Evolutionary conservation across 2,329 filamentous ascomycete species (phyloP).

Genomic region (Pseudogymnoascus sp.): DNA sequence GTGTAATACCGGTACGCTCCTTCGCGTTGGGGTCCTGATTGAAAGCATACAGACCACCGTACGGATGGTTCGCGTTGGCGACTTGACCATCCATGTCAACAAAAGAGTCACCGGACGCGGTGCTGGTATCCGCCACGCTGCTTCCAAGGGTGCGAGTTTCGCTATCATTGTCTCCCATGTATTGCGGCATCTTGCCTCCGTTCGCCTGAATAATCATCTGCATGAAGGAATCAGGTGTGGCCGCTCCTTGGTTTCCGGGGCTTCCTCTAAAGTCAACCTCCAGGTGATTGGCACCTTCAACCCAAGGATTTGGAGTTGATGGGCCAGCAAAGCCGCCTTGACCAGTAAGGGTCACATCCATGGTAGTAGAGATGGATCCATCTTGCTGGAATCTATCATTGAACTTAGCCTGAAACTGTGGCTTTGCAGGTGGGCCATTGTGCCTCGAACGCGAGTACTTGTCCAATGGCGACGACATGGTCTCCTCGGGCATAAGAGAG

Average conservation of each 20-base stretch:
- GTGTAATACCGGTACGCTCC: neutral
- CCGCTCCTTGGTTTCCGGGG: neutral
- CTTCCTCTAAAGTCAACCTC: neutral
- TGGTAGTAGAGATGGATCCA: neutral
- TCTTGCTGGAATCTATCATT: neutral
- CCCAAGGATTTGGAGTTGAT: neutral
- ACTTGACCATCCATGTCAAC: neutral
- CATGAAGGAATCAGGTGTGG: neutral
- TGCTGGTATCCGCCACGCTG: neutral
- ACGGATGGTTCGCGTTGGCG: neutral
- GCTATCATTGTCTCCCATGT: conserved; percentile 3
- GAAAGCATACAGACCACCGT: neutral
- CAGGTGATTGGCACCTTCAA: neutral
- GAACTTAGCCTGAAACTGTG: neutral
- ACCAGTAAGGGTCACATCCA: neutral
- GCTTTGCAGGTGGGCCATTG: neutral
- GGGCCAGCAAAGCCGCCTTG: neutral
- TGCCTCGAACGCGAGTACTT: neutral
- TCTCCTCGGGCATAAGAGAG: neutral
- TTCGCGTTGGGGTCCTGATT: neutral
- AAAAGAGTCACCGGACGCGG: neutral
- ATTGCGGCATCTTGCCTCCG: neutral
- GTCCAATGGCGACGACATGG: neutral
- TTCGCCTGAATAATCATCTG: neutral
- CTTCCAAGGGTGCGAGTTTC: neutral